Evolutionary conservation across 208 protist genomes (phyloP).

Genomic region (Acanthamoeba sp.): DNA sequence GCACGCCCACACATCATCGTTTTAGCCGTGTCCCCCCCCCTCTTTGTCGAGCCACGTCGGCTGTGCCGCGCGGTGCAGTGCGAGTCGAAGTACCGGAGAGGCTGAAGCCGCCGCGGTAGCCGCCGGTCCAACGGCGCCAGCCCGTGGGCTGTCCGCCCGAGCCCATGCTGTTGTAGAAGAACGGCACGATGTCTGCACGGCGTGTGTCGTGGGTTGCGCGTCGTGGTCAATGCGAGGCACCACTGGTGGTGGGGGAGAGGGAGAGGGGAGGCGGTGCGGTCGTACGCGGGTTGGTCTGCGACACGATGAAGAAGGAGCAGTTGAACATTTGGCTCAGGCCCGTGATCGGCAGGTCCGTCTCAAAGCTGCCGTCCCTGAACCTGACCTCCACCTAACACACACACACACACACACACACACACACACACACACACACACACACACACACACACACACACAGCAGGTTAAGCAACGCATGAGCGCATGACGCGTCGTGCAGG

Average conservation of each 20-base stretch:
- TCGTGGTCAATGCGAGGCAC: background rate
- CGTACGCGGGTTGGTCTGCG: constrained; percentile 49
- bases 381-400: background rate
- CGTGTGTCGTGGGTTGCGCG: background rate
- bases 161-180: constrained; percentile 64
- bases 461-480: background rate
- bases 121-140: constrained; percentile 38
- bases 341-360: constrained; percentile 33
- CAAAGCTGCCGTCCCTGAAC: constrained; percentile 47
- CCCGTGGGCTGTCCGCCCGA: constrained; percentile 38
- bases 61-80: too few species aligned
- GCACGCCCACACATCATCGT: background rate
- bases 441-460: background rate
- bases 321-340: constrained; percentile 63
- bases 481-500: too few species aligned
- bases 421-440: background rate
- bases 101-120: constrained; percentile 43
- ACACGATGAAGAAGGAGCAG: constrained; percentile 53
- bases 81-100: background rate
- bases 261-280: background rate
- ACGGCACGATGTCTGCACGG: constrained; percentile 38
- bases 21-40: too few species aligned
- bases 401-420: background rate
- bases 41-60: too few species aligned
- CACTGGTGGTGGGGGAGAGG: background rate